phyloP scores from a whole-genome alignment of 805 yeast species.

The Lipomyces kockii region DNA sequence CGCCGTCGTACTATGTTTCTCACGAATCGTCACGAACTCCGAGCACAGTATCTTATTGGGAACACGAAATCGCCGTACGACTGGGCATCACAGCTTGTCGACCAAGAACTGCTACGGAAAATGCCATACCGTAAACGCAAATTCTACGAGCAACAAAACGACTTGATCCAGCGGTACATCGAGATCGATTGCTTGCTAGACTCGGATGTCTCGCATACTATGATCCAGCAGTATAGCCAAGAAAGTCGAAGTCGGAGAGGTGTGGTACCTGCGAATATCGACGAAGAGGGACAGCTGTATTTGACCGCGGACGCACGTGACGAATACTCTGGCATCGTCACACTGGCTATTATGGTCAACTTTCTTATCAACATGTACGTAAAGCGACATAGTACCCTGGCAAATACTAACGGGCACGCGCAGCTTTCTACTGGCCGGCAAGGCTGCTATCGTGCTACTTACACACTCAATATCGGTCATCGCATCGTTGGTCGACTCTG shows the following conservation, averaged over 20 bases:
- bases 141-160: slow-evolving; percentile 65
- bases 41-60: slow-evolving; percentile 57
- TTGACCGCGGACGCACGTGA: slow-evolving; percentile 54
- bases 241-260: slow-evolving; percentile 36
- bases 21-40: slow-evolving; percentile 49
- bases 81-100: slow-evolving; percentile 48
- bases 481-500: slow-evolving; percentile 79
- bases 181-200: slow-evolving; percentile 71
- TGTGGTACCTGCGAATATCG: slow-evolving; percentile 64
- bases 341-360: slow-evolving; percentile 66
- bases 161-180: slow-evolving; percentile 57
- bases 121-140: slow-evolving; percentile 45
- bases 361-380: slow-evolving; percentile 57
- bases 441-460: slow-evolving; percentile 60
- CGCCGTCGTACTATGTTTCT: slow-evolving; percentile 5
- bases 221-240: slow-evolving; percentile 59
- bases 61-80: slow-evolving; percentile 47
- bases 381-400: slow-evolving; percentile 13
- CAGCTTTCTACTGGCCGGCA: slow-evolving; percentile 51
- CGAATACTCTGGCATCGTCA: slow-evolving; percentile 52
- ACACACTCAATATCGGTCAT: slow-evolving; percentile 75
- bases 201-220: slow-evolving; percentile 67
- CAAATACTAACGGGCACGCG: neutral
- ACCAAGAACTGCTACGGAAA: slow-evolving; percentile 38
- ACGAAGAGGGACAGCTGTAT: slow-evolving; percentile 59